Base-by-base conservation (phyloP, 495 filamentous ascomycete species). In the Lepraria neglecta region DNA sequence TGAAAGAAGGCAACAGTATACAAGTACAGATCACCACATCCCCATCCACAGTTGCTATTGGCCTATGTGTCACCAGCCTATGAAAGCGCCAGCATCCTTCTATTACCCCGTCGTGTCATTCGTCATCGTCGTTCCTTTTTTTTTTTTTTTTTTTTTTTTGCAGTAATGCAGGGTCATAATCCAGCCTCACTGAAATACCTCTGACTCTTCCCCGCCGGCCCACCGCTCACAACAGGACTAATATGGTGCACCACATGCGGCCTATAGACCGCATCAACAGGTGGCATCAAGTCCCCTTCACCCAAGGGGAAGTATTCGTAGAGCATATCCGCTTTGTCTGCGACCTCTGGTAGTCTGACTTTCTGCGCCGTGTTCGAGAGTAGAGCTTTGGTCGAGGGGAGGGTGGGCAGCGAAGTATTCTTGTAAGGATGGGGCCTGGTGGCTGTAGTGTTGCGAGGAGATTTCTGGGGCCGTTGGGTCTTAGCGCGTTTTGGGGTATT, bases 261-360 rank as follows among this genome's bases (percentile, higher is more conserved):
- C n/a, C 91, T 78, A 64, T 96, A 96, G 44, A 96, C 86, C 9
- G 91, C 90, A 71, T 96, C 91, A 12, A 95, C 91, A 4, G 91
- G 91, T 3, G 87, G 87, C 78, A 91, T 90, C 90, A 90, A 95
- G 64, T 96, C 91, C 72, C 95, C 89, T 64, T 92, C 72, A 24
- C 87, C 90, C 27, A 96, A 77, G 6, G 91, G 91, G 62, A 96
- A 95, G 69, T 96, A 95, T 70, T 96, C 91, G 67, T 96, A 96
- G 27, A 95, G 73, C 63, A 90, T 77, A 38, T 54, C 51, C 19
- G 51, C 51, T 19, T 38, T 54, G 68, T 95, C 91, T 10, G 84
- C 84, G 61, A 84, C 84, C 65, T 92, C 90, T 65, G 71, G 3
- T 73, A 77, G 56, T 72, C 78, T 33, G 70, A 70, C n/a, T 68